Evolutionary conservation across 345 rosid species (phyloP).

Genomic region (Isatis tinctoria): DNA sequence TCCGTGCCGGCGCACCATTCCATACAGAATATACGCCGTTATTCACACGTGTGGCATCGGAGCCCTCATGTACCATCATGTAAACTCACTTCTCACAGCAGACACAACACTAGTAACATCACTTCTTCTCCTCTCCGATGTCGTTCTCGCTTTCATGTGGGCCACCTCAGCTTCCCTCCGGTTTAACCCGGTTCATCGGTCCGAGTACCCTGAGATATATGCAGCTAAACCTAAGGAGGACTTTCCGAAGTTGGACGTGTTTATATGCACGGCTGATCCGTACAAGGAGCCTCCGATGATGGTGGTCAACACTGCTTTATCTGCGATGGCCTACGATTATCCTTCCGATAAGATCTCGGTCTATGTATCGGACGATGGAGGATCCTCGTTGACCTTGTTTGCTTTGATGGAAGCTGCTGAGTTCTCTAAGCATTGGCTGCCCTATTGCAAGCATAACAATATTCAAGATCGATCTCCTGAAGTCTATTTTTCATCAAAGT

Average conservation of each 20-base stretch:
- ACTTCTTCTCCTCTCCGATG: constrained; percentile 46
- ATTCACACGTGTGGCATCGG: constrained; percentile 48
- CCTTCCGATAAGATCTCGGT: constrained; percentile 66
- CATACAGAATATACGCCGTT: constrained; percentile 46
- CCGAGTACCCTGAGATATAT: constrained; percentile 46
- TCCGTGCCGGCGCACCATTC: constrained; percentile 35
- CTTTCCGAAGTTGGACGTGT: constrained; percentile 59
- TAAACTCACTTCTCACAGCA: constrained; percentile 35
- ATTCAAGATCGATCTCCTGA: constrained; percentile 50
- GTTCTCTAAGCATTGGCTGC: constrained; percentile 70
- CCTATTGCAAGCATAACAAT: constrained; percentile 51
- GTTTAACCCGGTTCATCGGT: constrained; percentile 37
- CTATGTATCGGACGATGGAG: constrained; percentile 83
- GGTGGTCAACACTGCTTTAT: constrained; percentile 70
- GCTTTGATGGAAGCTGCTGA: constrained; percentile 72
- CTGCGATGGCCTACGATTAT: constrained; percentile 75
- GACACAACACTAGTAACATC: constrained; percentile 9
- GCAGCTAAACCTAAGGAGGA: constrained; percentile 32
- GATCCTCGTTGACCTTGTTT: constrained; percentile 62
- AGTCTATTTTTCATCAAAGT: constrained; percentile 45
- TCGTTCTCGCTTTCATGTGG: constrained; percentile 72
- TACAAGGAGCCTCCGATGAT: constrained; percentile 76
- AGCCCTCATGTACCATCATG: constrained; percentile 48
- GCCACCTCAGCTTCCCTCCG: constrained; percentile 35
- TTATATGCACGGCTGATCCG: constrained; percentile 90